Evolutionary conservation across 1,139 yeast species (phyloP).

Genomic region (Diutina neorugosa): DNA sequence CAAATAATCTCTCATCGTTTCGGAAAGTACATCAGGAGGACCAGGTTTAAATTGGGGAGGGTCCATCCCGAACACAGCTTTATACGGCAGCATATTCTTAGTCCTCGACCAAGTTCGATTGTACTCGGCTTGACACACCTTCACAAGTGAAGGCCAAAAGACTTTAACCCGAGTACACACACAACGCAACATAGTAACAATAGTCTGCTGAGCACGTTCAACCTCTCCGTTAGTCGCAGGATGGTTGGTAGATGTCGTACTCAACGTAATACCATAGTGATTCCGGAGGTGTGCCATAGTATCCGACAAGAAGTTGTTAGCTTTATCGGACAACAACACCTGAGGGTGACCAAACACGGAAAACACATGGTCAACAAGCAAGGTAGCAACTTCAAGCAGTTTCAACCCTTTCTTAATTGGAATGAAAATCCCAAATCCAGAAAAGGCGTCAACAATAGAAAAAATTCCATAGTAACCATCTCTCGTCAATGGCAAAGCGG

Average conservation of each 20-base stretch:
- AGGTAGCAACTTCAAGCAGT: background rate
- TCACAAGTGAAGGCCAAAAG: background rate
- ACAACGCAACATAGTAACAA: background rate
- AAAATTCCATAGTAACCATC: background rate
- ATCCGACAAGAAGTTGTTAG: background rate
- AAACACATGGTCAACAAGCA: background rate
- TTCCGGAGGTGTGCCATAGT: background rate
- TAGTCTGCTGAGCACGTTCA: background rate
- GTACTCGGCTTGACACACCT: background rate
- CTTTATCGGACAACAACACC: background rate
- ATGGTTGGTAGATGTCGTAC: background rate
- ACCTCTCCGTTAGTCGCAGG: background rate
- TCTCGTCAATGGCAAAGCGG: background rate
- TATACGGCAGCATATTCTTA: background rate
- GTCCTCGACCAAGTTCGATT: background rate
- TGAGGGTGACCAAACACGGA: background rate
- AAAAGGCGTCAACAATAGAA: background rate
- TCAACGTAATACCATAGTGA: background rate
- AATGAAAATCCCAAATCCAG: background rate
- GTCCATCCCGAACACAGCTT: background rate
- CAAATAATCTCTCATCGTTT: background rate
- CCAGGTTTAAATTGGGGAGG: background rate
- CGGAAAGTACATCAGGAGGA: background rate
- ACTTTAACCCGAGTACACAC: background rate
- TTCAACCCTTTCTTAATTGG: background rate